Evolutionary conservation across 1,139 yeast genomes (phyloP).

Genomic region (Protomyces lactucae-debilis): DNA sequence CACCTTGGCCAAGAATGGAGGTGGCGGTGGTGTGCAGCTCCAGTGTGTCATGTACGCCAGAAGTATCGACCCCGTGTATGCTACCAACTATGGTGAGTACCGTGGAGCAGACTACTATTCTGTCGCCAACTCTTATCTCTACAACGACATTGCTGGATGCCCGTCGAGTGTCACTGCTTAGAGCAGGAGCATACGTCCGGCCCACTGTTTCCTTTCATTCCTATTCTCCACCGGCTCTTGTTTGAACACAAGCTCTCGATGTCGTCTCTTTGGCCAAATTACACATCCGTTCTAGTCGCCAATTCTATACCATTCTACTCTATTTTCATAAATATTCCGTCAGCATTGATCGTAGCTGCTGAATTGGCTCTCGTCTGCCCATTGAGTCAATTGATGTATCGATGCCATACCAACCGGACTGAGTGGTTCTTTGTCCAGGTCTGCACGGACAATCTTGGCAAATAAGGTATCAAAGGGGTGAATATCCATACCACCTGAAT

Average conservation of each 20-base stretch:
- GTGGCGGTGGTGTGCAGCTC: not conserved
- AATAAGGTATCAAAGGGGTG: conserved; percentile 23
- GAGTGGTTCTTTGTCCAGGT: not conserved
- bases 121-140: not conserved
- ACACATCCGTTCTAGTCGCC: no score
- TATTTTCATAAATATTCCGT: not conserved
- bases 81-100: not conserved
- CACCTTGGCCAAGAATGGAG: not conserved
- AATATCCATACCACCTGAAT: conserved; percentile 11
- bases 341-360: conserved; percentile 20
- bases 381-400: conserved; percentile 6
- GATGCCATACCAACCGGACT: not conserved
- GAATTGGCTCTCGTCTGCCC: conserved; percentile 15
- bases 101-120: not conserved
- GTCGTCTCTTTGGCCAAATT: no score
- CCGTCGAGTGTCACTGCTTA: not conserved
- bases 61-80: not conserved
- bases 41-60: not conserved
- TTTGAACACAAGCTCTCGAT: no score
- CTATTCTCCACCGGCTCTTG: no score
- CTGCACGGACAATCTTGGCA: conserved; percentile 3
- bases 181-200: no score
- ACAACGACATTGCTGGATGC: not conserved
- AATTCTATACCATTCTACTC: not conserved
- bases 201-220: no score